Evolutionary conservation across 2,329 filamentous ascomycete species (phyloP), one percentile per base, ranked within the genome.

Genomic region (Daldinia sp.): DNA sequence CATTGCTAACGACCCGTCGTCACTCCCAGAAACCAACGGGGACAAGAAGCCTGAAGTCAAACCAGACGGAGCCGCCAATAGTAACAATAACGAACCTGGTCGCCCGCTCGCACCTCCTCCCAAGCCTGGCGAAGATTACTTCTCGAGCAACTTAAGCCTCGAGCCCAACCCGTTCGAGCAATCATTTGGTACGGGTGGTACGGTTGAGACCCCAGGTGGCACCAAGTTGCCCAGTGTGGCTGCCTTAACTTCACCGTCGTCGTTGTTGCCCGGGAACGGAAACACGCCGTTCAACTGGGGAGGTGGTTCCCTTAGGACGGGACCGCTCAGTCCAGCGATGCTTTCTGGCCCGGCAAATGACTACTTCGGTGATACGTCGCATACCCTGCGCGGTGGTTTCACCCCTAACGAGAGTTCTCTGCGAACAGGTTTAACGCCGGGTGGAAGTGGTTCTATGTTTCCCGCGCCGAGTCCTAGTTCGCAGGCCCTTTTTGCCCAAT

Each of bases 81-180:
- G 25, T 30, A 34, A 30, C 48, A 51, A 85, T 81, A 81, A 81
- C 76, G 87, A 90, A 74, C 76, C 79, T 56, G 81, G 87, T 72
- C 87, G 87, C 78, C 87, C 89, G 58, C 84, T 92, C 73, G 88
- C 89, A 69, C 89, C 90, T 70, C 89, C 90, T 58, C 90, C 89
- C 61, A 88, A 89, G 77, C 85, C 88, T 57, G 80, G 79, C 66
- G 84, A 85, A 74, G 90, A 93, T 73, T 92, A 90, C 78, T 93
- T 92, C 76, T 84, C 85, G 53, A 83, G 81, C 61, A 81, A 85
- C 66, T 83, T 93, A 75, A 89, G 86, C 71, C 86, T 91, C 76
- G 95, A 98, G 81, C 93, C 93, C 63, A 98, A 99, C 78, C 94
- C 95, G 7, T 98, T 99, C 74, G 95, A 98, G 77, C 92, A 95